Evolutionary conservation across 1,139 yeast genomes (phyloP).

Genomic region (Candida gigantensis): DNA sequence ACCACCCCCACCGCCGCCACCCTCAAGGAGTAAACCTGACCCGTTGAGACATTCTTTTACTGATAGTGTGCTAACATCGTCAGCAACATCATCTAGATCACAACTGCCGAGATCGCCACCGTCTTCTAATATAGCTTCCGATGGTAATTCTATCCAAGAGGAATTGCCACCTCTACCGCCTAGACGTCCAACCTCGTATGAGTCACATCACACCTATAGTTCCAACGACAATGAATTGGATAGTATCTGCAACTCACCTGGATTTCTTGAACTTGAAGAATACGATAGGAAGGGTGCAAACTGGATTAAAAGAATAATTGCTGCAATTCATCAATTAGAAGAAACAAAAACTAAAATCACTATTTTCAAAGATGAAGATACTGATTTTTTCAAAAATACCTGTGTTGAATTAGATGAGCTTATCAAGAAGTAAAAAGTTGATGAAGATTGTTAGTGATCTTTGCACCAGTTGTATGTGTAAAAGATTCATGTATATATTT

Average conservation of each 20-base stretch:
- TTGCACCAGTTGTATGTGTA: neutral
- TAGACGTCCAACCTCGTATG: slow-evolving; percentile 8
- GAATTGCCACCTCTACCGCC: slow-evolving; percentile 16
- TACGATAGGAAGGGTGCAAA: slow-evolving; percentile 48
- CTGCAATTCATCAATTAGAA: slow-evolving; percentile 39
- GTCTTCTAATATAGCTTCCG: slow-evolving; percentile 18
- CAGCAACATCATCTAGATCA: too few species aligned
- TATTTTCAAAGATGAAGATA: slow-evolving; percentile 41
- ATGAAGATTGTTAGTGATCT: too few species aligned
- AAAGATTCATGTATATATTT: slow-evolving; percentile 2
- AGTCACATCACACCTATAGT: neutral
- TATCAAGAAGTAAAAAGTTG: slow-evolving; percentile 5
- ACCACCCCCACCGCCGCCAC: slow-evolving; percentile 24
- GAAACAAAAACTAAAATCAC: slow-evolving; percentile 37
- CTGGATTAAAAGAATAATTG: slow-evolving; percentile 49
- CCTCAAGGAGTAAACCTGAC: slow-evolving; percentile 10
- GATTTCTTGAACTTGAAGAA: slow-evolving; percentile 31
- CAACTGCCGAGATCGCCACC: slow-evolving; percentile 16
- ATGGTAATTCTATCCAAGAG: slow-evolving; percentile 14
- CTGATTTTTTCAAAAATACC: slow-evolving; percentile 28
- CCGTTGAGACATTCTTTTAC: slow-evolving; percentile 4
- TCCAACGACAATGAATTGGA: slow-evolving; percentile 11
- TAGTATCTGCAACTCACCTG: slow-evolving; percentile 15
- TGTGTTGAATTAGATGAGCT: slow-evolving; percentile 13
- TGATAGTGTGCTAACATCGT: neutral